Evolutionary conservation across 305 asterid genomes (phyloP), one percentile per base, ranked within the genome.

Genomic region (Rubia peregrina): DNA sequence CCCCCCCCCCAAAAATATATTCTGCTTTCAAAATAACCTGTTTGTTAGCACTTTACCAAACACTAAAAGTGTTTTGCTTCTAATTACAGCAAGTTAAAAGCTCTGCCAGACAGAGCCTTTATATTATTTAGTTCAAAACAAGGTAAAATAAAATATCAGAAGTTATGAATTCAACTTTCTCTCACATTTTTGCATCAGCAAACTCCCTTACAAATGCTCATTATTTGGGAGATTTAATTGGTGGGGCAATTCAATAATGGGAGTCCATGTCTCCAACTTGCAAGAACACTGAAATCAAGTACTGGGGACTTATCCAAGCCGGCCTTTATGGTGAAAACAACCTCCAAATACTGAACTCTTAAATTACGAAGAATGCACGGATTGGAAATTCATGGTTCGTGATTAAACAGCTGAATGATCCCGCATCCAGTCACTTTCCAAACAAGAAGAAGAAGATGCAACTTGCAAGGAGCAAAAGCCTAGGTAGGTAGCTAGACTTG

Each of bases 241-340:
- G 62, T 22, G 30, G 14, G 33, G 30, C 30, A 57, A 57, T 57
- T 57, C 62, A 57, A 57, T 21, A 0, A 10, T 57, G 33, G 62
- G 12, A 57, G 36, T 57, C 62, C 62, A 57, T 51, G 19, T 57
- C 26, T 17, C 33, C 62, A 57, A 57, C 33, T 57, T 57, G 62
- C 62, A 57, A 56, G 7, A 57, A 21, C 33, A 61, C 19, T 17
- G 21, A 36, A 61, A 59, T 44, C 1, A 44, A 9, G 40, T 0
- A 26, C 1, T 59, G 2, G 30, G 30, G 30, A 26, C 30, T 26
- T 26, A 11, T 40, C 22, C 10, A 30, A 13, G n/a, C n/a, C n/a
- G n/a, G 40, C 40, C 61, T 70, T 63, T 69, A 70, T 70, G 71
- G 7, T 63, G 74, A 75, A 75, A 69, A 13, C 14, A 19, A 38